Conservation (phyloP, 2,329 filamentous ascomycete genomes). For the Verticillium zaregamsianum region DNA sequence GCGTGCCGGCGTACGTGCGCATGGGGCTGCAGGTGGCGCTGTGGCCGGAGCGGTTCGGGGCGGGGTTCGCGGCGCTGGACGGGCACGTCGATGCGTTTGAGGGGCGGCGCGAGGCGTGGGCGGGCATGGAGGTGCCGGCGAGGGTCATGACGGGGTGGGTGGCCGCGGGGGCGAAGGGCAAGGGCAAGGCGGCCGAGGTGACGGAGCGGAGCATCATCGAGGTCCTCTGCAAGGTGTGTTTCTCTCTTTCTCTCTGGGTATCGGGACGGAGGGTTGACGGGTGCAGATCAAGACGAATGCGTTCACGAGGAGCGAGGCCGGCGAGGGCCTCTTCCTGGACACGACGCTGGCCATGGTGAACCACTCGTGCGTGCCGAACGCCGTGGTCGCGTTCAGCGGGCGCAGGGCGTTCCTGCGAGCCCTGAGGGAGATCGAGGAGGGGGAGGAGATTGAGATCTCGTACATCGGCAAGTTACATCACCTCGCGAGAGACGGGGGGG, state of each 20-base stretch:
- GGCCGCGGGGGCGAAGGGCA: background rate
- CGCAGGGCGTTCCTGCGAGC: conserved; percentile 48
- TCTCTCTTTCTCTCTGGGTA: background rate
- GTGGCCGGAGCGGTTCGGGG: conserved; percentile 24
- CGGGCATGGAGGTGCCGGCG: conserved; percentile 45
- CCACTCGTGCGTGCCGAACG: conserved; percentile 59
- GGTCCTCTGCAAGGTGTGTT: conserved; percentile 49
- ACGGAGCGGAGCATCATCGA: conserved; percentile 36
- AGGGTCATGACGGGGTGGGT: conserved; percentile 9
- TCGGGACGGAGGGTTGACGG: conserved; percentile 6
- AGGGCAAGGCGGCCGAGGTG: conserved; percentile 20
- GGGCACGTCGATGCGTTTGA: conserved; percentile 30
- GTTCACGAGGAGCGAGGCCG: conserved; percentile 52
- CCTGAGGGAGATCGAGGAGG: conserved; percentile 40
- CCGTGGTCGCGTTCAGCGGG: conserved; percentile 51
- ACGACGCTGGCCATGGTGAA: conserved; percentile 55
- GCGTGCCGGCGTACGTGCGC: conserved; percentile 50
- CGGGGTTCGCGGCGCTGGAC: conserved; percentile 34
- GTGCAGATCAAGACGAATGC: conserved; percentile 56
- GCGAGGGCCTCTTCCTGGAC: conserved; percentile 53
- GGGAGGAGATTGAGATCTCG: conserved; percentile 56
- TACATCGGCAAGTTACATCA: conserved; percentile 48
- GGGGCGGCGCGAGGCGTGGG: conserved; percentile 37
- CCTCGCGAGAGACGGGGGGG: too few species aligned
- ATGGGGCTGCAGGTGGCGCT: conserved; percentile 49